These are phyloP conservation scores for Leptographium flavum DNA, from an alignment of 2,329 filamentous ascomycete genomes.

Conservation along the genomic window DNA sequence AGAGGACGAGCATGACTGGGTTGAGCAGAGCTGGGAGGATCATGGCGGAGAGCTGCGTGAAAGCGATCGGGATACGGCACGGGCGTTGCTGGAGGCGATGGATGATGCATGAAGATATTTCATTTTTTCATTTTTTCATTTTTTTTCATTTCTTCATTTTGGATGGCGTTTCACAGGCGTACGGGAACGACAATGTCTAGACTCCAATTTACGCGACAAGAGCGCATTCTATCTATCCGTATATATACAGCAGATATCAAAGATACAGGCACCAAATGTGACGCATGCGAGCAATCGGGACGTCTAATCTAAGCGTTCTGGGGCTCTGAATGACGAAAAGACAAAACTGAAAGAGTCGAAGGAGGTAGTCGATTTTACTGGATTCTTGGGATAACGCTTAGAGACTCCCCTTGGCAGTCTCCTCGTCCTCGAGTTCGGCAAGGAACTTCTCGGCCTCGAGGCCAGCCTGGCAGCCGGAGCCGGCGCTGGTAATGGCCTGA, in stretches of 20 bases:
- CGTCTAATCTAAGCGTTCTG: background rate
- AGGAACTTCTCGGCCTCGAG: constrained; percentile 93
- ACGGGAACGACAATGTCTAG: background rate
- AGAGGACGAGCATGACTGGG: constrained; percentile 20
- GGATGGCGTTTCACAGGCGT: background rate
- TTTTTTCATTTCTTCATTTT: background rate
- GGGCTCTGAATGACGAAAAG: background rate
- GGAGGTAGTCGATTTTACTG: too few species aligned
- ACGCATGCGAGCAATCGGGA: background rate
- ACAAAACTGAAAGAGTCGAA: too few species aligned
- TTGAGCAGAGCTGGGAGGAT: constrained; percentile 21
- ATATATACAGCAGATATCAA: background rate
- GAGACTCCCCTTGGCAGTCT: constrained; percentile 3
- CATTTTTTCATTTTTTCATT: too few species aligned
- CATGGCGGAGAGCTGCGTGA: constrained; percentile 8
- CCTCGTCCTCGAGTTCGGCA: constrained; percentile 53
- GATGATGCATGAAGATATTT: constrained; percentile 1
- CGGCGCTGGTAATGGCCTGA: constrained; percentile 94
- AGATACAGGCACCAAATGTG: background rate
- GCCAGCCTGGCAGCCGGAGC: constrained; percentile 87
- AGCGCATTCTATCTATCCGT: background rate
- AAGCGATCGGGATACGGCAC: constrained; percentile 23
- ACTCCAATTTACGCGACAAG: too few species aligned
- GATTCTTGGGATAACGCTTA: background rate
- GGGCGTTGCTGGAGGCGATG: constrained; percentile 23